Conservation (phyloP, 371 early-diverging fungal genomes). For the Haplosporangium sp. region DNA sequence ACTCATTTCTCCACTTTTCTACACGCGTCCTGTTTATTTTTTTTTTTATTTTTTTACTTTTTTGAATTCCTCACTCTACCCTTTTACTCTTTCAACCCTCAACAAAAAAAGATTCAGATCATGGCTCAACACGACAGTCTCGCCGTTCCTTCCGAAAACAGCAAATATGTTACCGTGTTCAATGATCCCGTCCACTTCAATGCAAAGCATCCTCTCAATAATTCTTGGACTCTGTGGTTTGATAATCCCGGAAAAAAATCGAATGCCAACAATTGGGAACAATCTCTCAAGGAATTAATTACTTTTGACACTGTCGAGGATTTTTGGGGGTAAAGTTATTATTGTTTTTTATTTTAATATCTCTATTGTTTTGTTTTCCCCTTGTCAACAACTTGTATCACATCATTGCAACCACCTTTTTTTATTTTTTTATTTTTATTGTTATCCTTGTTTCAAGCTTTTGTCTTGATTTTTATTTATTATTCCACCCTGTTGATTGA, state of each 20-base stretch:
- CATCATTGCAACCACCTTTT: too few species aligned
- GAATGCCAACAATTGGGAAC: constrained; percentile 85
- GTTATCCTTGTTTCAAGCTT: too few species aligned
- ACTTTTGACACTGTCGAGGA: constrained; percentile 94
- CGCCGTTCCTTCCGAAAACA: constrained; percentile 36
- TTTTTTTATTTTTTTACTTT: not conserved
- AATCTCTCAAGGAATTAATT: constrained; percentile 88
- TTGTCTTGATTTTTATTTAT: too few species aligned
- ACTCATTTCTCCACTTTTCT: not conserved
- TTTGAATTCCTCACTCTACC: not conserved
- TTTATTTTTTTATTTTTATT: too few species aligned
- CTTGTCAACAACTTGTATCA: too few species aligned
- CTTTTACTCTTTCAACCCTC: not conserved
- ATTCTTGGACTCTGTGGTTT: constrained; percentile 95
- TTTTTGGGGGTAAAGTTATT: constrained; percentile 87
- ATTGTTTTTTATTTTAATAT: not conserved
- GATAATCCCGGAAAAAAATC: constrained; percentile 88
- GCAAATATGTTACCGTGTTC: constrained; percentile 64
- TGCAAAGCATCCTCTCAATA: constrained; percentile 90
- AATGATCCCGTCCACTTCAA: constrained; percentile 76
- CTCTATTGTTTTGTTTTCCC: not conserved
- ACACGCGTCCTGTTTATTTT: not conserved
- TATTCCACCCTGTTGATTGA: too few species aligned
- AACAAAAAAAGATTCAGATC: not conserved
- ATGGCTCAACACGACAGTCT: constrained; percentile 30